Base-by-base conservation (phyloP, 805 yeast genomes). In the Candida berthetii region DNA sequence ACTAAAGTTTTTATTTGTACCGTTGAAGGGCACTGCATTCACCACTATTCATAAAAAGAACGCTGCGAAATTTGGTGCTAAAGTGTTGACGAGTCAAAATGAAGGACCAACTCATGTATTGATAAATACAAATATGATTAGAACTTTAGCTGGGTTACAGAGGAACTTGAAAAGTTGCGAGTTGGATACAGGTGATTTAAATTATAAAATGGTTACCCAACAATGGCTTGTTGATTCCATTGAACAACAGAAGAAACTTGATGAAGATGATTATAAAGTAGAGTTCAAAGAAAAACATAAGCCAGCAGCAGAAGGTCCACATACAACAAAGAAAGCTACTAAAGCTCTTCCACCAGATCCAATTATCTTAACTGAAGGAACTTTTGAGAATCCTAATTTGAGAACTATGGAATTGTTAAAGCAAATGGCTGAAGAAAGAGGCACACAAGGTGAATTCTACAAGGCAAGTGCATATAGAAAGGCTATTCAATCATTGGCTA, bases 401-500 rank as follows among this genome's bases (percentile, higher is more conserved):
- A 39, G 36, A 28, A 48, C 57, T 1, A 53, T 55, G 5, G 38
- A 40, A 6, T 8, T 55, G 0, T 38, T 55, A 4, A 37, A 42
- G 6, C 38, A 48, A 34, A 51, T 54, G 55, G 52, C 50, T 1
- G 43, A 50, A 8, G 49, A 54, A 31, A 43, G 50, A 13, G 31
- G 42, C 9, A 25, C 45, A 2, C 45, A 44, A 29, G 68, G 70
- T 3, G 69, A 69, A 18, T 54, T 52, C 20, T 72, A 61, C 50
- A 60, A 67, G 36, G 64, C 60, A 4, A 55, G 56, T 31, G 67
- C 72, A 11, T 78, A 77, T 45, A 55, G 64, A 18, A 61, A 60
- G 16, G 82, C 82, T 0, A 61, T 73, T 22, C 55, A 60, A 3
- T 53, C 70, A 1, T 51, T 69, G 18, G 46, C 64, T 18, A 55